These are phyloP conservation scores for Chalaropsis ovoidea DNA, from an alignment of 2,329 filamentous ascomycete genomes.

Conservation along the genomic window DNA sequence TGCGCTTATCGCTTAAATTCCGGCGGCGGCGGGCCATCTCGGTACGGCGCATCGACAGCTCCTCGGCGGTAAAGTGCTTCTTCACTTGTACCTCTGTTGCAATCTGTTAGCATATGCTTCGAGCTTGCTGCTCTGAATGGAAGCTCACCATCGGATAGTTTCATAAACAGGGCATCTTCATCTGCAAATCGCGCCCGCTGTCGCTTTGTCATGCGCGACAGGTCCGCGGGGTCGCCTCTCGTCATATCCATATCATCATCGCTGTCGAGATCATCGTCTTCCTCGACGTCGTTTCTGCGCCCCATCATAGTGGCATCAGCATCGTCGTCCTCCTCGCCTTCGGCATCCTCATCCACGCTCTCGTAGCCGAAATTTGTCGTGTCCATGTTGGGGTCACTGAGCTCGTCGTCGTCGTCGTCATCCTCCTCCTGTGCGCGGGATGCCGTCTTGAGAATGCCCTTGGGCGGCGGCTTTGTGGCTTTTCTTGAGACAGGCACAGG, in stretches of 20 bases:
- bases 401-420: conserved; percentile 46
- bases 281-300: conserved; percentile 34
- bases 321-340: conserved; percentile 37
- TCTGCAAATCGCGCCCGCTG: conserved; percentile 52
- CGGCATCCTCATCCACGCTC: conserved; percentile 42
- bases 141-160: conserved; percentile 48
- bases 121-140: background rate
- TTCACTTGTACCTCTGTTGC: conserved; percentile 52
- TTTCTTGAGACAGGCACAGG: conserved; percentile 30
- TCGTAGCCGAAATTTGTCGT: conserved; percentile 36
- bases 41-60: conserved; percentile 51
- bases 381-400: conserved; percentile 46
- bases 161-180: conserved; percentile 42
- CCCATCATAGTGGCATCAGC: conserved; percentile 28
- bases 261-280: conserved; percentile 35
- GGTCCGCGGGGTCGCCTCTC: conserved; percentile 43
- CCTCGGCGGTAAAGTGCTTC: conserved; percentile 52
- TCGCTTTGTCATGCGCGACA: conserved; percentile 51
- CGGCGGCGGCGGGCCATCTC: conserved; percentile 53
- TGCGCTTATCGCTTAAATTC: conserved; percentile 55
- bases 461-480: conserved; percentile 9
- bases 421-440: conserved; percentile 28
- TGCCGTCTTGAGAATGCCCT: conserved; percentile 29
- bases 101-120: background rate
- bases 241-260: conserved; percentile 38